phyloP scores from a whole-genome alignment of 164 flowering plant species.

The Cinnamomum micranthum region DNA sequence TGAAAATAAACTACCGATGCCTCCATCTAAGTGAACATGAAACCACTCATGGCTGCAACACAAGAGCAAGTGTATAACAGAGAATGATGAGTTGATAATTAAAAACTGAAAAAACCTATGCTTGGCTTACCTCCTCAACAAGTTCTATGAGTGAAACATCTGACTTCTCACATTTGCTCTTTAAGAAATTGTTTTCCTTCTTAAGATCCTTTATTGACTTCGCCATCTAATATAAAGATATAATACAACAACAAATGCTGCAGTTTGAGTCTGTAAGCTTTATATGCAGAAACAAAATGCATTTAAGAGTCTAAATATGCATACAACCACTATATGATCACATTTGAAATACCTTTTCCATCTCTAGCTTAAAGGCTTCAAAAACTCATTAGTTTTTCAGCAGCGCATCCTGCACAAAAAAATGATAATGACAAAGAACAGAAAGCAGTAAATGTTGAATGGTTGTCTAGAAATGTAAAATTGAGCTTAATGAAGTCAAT shows the following conservation, averaged over 20 bases:
- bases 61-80: too few relatives aligned
- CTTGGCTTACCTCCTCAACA: constrained; percentile 71
- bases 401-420: constrained; percentile 76
- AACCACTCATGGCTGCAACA: too few relatives aligned
- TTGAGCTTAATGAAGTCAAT: not conserved
- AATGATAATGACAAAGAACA: too few relatives aligned
- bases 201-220: constrained; percentile 83
- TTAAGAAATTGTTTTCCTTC: constrained; percentile 86
- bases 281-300: not conserved
- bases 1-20: too few relatives aligned
- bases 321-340: not conserved
- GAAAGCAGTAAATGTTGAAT: not conserved
- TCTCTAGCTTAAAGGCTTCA: constrained; percentile 91
- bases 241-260: constrained; percentile 1
- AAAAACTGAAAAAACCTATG: not conserved
- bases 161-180: constrained; percentile 80
- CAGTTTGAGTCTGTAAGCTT: not conserved
- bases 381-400: constrained; percentile 91
- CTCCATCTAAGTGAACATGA: too few relatives aligned
- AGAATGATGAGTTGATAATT: too few relatives aligned
- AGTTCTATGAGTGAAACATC: constrained; percentile 81
- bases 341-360: constrained; percentile 66
- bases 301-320: not conserved
- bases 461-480: not conserved
- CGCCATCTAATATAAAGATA: constrained; percentile 49